Percentiles rank a stretch among this genome's conserved stretches.
Conservation (phyloP, 768 basidiomycete species). For the Cyclocybe aegerita region DNA sequence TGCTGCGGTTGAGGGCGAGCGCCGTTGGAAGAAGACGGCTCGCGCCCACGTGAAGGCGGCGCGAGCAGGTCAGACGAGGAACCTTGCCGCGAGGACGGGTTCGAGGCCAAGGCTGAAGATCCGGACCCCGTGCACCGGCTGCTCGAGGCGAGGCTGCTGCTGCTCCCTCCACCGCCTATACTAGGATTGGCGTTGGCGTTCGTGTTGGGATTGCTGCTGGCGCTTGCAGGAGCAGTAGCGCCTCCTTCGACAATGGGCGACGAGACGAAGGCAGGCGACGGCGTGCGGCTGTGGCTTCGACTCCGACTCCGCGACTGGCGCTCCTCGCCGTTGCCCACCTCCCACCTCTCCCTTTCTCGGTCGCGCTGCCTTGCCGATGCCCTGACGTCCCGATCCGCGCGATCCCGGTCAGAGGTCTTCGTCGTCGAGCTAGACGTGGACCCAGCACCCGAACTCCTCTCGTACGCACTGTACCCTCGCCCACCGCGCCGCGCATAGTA, state of each 20-base stretch:
- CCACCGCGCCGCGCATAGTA: constrained; percentile 26
- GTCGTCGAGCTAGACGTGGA: neutral
- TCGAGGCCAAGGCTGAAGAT: constrained; percentile 15
- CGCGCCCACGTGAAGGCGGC: constrained; percentile 15
- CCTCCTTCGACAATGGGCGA: constrained; percentile 5
- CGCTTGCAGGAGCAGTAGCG: neutral
- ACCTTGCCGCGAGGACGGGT: constrained; percentile 1
- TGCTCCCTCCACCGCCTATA: neutral
- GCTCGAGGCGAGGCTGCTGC: neutral
- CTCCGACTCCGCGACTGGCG: constrained; percentile 20
- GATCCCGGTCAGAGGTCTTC: constrained; percentile 3
- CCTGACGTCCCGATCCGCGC: constrained; percentile 4
- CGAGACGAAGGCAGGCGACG: constrained; percentile 27
- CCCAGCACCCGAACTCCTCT: constrained; percentile 4
- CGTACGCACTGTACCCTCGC: constrained; percentile 14
- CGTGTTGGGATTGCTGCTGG: neutral
- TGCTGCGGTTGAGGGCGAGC: constrained; percentile 19
- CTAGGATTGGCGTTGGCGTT: neutral
- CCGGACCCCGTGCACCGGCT: constrained; percentile 9
- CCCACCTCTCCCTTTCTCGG: neutral
- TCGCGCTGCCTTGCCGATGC: constrained; percentile 1
- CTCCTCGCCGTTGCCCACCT: constrained; percentile 16
- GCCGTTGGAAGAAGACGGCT: constrained; percentile 6
- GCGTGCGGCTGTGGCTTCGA: constrained; percentile 25
- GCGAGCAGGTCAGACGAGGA: constrained; percentile 18